Base-by-base conservation (phyloP, 2,329 filamentous ascomycete genomes). In the Hymenoscyphus linearis region DNA sequence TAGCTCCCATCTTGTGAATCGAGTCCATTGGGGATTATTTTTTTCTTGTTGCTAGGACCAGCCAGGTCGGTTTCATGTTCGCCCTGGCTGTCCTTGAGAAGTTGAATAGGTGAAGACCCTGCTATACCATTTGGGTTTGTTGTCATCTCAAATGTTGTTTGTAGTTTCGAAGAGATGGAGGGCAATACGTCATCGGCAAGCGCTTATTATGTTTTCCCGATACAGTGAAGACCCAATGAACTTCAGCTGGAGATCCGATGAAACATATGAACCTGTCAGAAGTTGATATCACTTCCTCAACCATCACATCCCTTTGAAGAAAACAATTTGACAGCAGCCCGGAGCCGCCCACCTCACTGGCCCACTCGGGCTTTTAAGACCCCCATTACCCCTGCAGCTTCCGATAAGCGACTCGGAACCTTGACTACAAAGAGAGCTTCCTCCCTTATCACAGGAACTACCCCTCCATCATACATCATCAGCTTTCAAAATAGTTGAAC, bases 41-140 rank as follows among this genome's bases (percentile, higher is more conserved):
- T 60, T 40, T 22, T 47, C 26, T n/a, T 62, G 57, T n/a, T 58
- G 18, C 26, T 56, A 57, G 35, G 70, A 65, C 18, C 40, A 6
- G 5, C 40, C 40, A 44, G 5, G 3, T 4, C 3, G 3, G 1
- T 44, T 7, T 0, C 7, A 22, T 44, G 40, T 2, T 18, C 40
- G 40, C 40, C 40, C 40, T 18, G 16, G n/a, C 40, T 18, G n/a
- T 9, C 18, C 18, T 47, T 47, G n/a, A n/a, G 6, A 47, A 2
- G 9, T 47, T 47, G 40, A 47, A 47, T 47, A 22, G 18, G 40
- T 22, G 40, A 18, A 18, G n/a, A 22, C 18, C 22, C 40, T 13
- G 7, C 40, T 47, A 47, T 10, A 12, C n/a, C 40, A 47, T 22
- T 18, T n/a, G 22, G 7, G n/a, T 9, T 47, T 47, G 40, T 47